Base-by-base conservation (phyloP, 345 rosid species). In the Raphanus sativus region DNA sequence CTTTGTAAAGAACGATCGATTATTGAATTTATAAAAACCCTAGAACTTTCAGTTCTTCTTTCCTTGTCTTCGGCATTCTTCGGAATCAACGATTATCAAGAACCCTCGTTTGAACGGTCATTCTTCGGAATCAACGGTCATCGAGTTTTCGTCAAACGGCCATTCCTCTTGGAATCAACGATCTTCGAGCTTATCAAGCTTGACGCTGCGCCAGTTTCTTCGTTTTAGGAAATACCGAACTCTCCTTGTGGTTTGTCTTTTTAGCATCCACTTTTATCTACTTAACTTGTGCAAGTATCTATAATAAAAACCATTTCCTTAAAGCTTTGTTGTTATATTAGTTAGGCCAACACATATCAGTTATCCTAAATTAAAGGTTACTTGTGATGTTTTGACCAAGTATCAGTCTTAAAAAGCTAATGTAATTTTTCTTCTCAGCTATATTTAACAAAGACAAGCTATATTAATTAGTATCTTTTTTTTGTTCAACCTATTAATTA, bases 221-320 rank as follows among this genome's bases (percentile, higher is more conserved):
- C 5, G 32, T 29, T 29, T 29, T 73, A 69, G 77, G 60, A 73
- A 73, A 78, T 67, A 72, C 74, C 70, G 0, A 78, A 78, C 73
- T 58, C 68, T 72, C 48, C 55, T 4, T 58, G 65, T 33, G 77
- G 81, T 66, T 78, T 78, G 81, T 72, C 77, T 48, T 26, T 65
- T 66, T 71, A 73, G 66, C 73, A 78, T 32, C 81, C 13, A 67
- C 65, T 58, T 45, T 36, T 21, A 73, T 66, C 68, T 33, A 15
- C 28, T 59, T 8, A 12, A 52, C 62, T 60, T 48, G 15, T 70
- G 70, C 26, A 77, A 65, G 55, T 32, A 10, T 48, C 55, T 48
- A 48, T 48, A 48, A 48, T 45, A 45, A 5, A 48, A 48, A 48
- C 55, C 8, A n/a, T n/a, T 34, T 36, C 3, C 2, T 42, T 11